A percentile compares a stretch with the other conserved stretches of the same genome.
phyloP scores from a whole-genome alignment of 805 yeast species.

The Tetrapisispora namnaoensis region DNA sequence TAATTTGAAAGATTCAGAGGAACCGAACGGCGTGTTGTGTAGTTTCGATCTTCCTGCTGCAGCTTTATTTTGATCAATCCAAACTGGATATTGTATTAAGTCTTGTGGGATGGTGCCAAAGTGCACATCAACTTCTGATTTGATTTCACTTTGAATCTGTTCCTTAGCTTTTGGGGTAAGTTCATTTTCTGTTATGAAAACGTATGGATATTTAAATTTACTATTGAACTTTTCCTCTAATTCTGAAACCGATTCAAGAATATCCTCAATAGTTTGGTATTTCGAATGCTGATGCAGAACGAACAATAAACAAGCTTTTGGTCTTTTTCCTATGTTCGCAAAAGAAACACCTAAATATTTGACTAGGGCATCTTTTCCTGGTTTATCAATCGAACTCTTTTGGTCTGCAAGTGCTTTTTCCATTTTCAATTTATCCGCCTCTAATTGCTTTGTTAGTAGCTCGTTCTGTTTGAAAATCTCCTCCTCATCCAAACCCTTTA shows the following conservation, averaged over 20 bases:
- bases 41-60: slow-evolving; percentile 43
- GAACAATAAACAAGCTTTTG: slow-evolving; percentile 34
- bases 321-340: slow-evolving; percentile 9
- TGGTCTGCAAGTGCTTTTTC: not conserved
- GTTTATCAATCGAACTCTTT: slow-evolving; percentile 4
- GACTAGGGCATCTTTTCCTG: slow-evolving; percentile 4
- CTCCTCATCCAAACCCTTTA: not conserved
- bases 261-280: slow-evolving; percentile 46
- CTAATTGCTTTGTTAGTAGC: not conserved
- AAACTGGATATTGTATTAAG: slow-evolving; percentile 82
- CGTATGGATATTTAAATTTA: slow-evolving; percentile 78
- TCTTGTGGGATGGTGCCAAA: slow-evolving; percentile 66
- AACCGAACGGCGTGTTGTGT: slow-evolving; percentile 60
- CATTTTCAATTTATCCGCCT: not conserved
- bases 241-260: slow-evolving; percentile 50
- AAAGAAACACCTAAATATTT: slow-evolving; percentile 12
- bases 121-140: slow-evolving; percentile 30
- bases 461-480: not conserved
- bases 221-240: slow-evolving; percentile 74
- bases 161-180: slow-evolving; percentile 43
- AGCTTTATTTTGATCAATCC: slow-evolving; percentile 68
- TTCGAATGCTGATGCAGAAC: slow-evolving; percentile 38
- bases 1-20: slow-evolving; percentile 66
- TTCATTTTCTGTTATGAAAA: slow-evolving; percentile 73
- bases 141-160: not conserved